Evolutionary conservation across 2,329 filamentous ascomycete genomes (phyloP).

Genomic region (Alternaria longipes): DNA sequence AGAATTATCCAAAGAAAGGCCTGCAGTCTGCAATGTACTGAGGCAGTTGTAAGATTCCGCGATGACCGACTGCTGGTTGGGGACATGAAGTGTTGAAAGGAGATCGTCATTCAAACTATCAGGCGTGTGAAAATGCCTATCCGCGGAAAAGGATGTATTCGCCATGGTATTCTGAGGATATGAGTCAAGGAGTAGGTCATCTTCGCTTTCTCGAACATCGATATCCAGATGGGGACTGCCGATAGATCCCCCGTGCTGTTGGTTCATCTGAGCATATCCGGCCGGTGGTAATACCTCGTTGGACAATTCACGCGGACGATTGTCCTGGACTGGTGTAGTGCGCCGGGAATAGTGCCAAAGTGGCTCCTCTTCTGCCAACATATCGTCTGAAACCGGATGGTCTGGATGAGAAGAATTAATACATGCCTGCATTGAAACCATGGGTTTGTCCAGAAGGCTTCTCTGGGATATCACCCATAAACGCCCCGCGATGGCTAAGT

Average conservation of each 20-base stretch:
- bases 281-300: background rate
- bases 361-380: conserved; percentile 15
- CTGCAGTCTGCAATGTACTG: background rate
- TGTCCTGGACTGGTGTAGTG: background rate
- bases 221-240: background rate
- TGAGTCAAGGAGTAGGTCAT: conserved; percentile 9
- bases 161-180: background rate
- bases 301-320: background rate
- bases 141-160: background rate
- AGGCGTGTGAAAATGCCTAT: background rate
- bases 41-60: background rate
- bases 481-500: conserved; percentile 3
- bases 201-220: background rate
- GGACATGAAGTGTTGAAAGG: background rate
- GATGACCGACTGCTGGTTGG: background rate
- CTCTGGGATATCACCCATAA: conserved; percentile 21
- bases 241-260: background rate
- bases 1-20: background rate
- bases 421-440: conserved; percentile 12
- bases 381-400: conserved; percentile 14
- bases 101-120: background rate
- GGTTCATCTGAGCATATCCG: background rate
- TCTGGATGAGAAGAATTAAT: background rate
- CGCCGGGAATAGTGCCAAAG: background rate
- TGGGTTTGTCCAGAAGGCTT: background rate